These are phyloP conservation scores for Pseudotsuga menziesii DNA, from an alignment of 75 land plant genomes.

Conservation along the genomic window DNA sequence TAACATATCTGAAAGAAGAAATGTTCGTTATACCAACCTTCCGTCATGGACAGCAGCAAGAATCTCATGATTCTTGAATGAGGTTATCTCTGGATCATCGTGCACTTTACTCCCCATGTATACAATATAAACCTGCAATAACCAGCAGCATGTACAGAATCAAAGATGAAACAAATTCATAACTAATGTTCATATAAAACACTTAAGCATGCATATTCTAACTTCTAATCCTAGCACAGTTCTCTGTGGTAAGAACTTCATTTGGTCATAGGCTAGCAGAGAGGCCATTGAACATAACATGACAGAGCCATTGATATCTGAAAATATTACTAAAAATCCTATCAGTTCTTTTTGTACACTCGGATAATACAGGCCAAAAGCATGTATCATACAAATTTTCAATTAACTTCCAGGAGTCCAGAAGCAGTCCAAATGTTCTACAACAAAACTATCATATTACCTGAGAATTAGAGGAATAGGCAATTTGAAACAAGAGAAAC, in stretches of 20 bases:
- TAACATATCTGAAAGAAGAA: not conserved
- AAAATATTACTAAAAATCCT: not conserved
- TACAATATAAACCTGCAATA: slow-evolving; percentile 59
- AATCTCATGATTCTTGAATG: slow-evolving; percentile 41
- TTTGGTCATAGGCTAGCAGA: not conserved
- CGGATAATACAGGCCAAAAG: too few species aligned
- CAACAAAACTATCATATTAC: not conserved
- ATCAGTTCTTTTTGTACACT: too few species aligned
- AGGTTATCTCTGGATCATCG: slow-evolving; percentile 36
- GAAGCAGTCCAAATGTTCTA: too few species aligned
- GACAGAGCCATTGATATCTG: not conserved
- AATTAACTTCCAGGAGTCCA: too few species aligned
- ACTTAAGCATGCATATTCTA: not conserved
- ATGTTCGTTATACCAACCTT: slow-evolving; percentile 28
- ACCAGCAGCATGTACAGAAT: not conserved
- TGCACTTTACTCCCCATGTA: slow-evolving; percentile 53
- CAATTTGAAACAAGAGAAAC: not conserved
- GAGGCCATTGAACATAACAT: not conserved
- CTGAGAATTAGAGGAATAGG: slow-evolving; percentile 3
- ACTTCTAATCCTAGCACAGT: not conserved
- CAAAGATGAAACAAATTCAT: not conserved
- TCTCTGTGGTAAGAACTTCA: not conserved
- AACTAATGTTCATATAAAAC: not conserved
- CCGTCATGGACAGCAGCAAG: slow-evolving; percentile 53
- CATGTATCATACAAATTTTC: too few species aligned